These are phyloP conservation scores for Colletotrichum somersetense DNA, from an alignment of 2,329 filamentous ascomycete genomes.

Conservation along the genomic window DNA sequence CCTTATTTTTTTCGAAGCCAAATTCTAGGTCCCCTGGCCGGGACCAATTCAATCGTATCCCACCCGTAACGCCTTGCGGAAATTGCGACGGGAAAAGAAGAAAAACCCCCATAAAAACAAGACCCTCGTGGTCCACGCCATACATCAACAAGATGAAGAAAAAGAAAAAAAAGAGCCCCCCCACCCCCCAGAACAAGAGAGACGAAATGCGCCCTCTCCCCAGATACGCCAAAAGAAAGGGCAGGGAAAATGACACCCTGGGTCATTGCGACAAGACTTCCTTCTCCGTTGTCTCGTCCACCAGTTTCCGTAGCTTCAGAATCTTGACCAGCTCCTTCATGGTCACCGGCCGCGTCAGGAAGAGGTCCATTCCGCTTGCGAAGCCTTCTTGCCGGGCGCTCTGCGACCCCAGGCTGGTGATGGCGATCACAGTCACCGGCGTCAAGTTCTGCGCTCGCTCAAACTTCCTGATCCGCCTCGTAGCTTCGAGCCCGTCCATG, in stretches of 20 bases:
- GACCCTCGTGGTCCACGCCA: background rate
- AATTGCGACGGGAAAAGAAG: background rate
- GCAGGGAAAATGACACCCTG: background rate
- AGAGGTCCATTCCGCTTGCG: conserved; percentile 59
- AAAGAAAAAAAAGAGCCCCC: too few relatives aligned
- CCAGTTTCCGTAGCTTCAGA: conserved; percentile 30
- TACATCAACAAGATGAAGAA: background rate
- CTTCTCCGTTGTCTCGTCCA: conserved; percentile 29
- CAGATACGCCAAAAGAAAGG: background rate
- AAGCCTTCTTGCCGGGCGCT: conserved; percentile 60
- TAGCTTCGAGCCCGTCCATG: conserved; percentile 57
- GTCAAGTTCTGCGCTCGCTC: conserved; percentile 54
- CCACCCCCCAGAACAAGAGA: background rate
- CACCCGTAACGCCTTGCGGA: conserved; percentile 35
- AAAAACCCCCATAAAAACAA: background rate
- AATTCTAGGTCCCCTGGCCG: conserved; percentile 25
- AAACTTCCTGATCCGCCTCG: conserved; percentile 55
- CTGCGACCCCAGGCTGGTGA: conserved; percentile 58
- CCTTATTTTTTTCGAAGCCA: conserved; percentile 5
- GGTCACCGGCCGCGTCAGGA: conserved; percentile 60
- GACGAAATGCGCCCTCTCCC: too few relatives aligned
- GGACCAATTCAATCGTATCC: conserved; percentile 15
- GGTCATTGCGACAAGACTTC: conserved; percentile 14
- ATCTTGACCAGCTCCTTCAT: conserved; percentile 49
- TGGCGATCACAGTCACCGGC: conserved; percentile 58